Base-by-base conservation (phyloP, 768 basidiomycete species). In the Boletus vinaceobasis region DNA sequence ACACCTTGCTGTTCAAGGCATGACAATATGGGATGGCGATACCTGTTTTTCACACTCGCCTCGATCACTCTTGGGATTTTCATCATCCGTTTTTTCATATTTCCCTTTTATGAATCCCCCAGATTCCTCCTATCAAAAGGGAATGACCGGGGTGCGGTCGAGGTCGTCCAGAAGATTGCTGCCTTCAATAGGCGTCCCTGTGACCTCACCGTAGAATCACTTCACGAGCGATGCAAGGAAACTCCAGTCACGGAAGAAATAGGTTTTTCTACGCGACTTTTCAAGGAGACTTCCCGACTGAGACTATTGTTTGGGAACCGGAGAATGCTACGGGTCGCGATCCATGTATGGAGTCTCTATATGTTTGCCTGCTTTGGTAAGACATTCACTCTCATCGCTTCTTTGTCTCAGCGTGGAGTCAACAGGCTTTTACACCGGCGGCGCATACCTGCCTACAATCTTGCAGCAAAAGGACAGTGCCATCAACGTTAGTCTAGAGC, bases 1-100 rank as follows among this genome's bases (percentile, higher is more conserved):
- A 4, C 29, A 17, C 61, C 61, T 39, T 62, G 61, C n/a, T 62
- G 60, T 36, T 55, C 61, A 11, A 61, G 13, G 35, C 39, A 43
- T 14, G 49, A 6, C 19, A 0, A 43, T 61, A 61, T 62, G 61
- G 62, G 62, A 19, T 63, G 62, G 62, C 55, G 58, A n/a, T 23
- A 23, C 4, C 23, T 23, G 23, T 23, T 23, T 23, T 23, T 23
- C 23, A 23, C 23, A 4, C 2, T 23, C 23, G 23, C 2, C 23
- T 23, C 23, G 23, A 23, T 23, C 23, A 23, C 23, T 23, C 23
- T 63, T 6, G 40, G 29, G 4, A 19, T 63, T 7, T 63, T 59
- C n/a, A 39, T 52, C 15, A 0, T 62, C 15, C 57, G 62, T 5
- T 59, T 52, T 26, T 63, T 63, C 31, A 21, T 62, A 1, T 63